Percentiles rank a stretch among this genome's conserved stretches.
Conservation (phyloP, 192 early-diverging fungal genomes). For the Backusella westeae region DNA sequence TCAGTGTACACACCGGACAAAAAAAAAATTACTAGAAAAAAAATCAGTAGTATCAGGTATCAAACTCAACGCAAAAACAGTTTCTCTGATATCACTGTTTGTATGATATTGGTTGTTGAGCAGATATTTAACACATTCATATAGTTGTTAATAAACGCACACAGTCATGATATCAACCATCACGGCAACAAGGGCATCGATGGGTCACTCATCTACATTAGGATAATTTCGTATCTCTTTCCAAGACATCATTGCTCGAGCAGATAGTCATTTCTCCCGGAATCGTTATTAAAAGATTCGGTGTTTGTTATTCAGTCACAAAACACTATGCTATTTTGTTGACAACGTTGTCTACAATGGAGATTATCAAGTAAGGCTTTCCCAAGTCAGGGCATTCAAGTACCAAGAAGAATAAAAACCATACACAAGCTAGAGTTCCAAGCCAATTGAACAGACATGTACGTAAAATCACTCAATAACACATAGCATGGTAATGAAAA, state of each 20-base stretch:
- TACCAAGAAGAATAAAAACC: not conserved
- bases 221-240: not conserved
- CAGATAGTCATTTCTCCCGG: not conserved
- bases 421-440: conserved; percentile 8
- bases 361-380: not conserved
- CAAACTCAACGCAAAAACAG: too few species aligned
- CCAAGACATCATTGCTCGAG: not conserved
- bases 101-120: conserved; percentile 5
- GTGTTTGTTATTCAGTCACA: conserved; percentile 8
- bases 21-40: too few species aligned
- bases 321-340: conserved; percentile 21
- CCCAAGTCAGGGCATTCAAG: not conserved
- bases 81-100: not conserved
- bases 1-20: too few species aligned
- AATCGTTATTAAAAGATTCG: conserved; percentile 13
- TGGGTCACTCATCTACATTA: not conserved
- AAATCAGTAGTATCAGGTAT: too few species aligned
- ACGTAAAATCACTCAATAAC: conserved; percentile 10
- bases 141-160: not conserved
- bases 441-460: conserved; percentile 22
- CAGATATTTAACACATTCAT: conserved; percentile 14
- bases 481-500: not conserved
- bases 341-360: not conserved
- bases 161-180: not conserved
- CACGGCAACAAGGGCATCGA: not conserved